phyloP scores from a whole-genome alignment of 176 grass and related monocot genomes.

The Oryza officinalis region DNA sequence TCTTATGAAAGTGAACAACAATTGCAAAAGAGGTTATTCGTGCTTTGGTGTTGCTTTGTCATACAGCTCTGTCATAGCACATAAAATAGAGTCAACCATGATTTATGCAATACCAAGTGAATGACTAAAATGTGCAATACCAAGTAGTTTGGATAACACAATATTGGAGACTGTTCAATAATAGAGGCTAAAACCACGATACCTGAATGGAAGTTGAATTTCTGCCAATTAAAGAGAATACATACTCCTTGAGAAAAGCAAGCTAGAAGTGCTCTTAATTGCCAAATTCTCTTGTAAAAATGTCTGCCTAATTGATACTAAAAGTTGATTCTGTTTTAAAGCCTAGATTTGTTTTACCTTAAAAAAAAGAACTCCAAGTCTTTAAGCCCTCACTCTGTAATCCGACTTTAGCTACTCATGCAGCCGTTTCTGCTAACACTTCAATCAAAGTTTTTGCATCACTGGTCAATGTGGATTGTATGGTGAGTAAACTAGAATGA shows the following conservation, averaged over 20 bases:
- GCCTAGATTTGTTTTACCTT: not conserved
- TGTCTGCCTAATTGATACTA: not conserved
- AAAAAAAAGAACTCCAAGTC: not conserved
- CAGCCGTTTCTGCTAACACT: not conserved
- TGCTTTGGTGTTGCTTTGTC: not conserved
- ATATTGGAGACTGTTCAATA: not conserved
- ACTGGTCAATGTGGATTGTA: not conserved
- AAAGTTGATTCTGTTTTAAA: not conserved
- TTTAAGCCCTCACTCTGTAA: not conserved
- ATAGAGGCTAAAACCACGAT: not conserved
- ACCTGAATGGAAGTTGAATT: not conserved
- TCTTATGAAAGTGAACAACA: constrained; percentile 6
- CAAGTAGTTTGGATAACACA: not conserved
- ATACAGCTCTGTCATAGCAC: not conserved
- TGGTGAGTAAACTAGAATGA: not conserved
- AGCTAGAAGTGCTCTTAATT: not conserved
- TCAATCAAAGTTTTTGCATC: not conserved
- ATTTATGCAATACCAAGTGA: constrained; percentile 8
- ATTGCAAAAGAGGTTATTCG: not conserved
- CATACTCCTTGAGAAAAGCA: not conserved
- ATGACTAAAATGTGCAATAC: not conserved
- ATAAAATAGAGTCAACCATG: not conserved
- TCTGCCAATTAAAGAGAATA: not conserved
- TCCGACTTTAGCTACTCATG: not conserved
- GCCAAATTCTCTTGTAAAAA: not conserved